Conservation (phyloP, 2,329 filamentous ascomycete genomes). For the Thielaviopsis ethacetica region DNA sequence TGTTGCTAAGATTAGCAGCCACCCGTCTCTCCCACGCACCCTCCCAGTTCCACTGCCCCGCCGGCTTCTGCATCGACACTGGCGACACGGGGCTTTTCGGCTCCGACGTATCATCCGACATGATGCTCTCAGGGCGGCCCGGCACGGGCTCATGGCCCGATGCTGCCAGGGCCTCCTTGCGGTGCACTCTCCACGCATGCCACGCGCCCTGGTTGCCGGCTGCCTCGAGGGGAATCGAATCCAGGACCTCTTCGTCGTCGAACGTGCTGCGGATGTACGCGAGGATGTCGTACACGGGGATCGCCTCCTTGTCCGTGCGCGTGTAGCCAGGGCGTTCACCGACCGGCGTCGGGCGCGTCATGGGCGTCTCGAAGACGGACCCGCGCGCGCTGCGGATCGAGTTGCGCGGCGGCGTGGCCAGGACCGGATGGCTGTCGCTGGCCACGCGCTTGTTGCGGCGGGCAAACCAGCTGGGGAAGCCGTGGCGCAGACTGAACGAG, state of each 20-base stretch:
- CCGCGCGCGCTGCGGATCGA: constrained; percentile 4
- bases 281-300: constrained; percentile 52
- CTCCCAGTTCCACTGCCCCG: constrained; percentile 93
- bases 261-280: constrained; percentile 73
- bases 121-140: constrained; percentile 2
- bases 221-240: constrained; percentile 62
- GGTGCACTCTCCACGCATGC: constrained; percentile 77
- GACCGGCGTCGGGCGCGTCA: constrained; percentile 5
- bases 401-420: constrained; percentile 11
- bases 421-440: constrained; percentile 15
- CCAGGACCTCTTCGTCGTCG: constrained; percentile 58
- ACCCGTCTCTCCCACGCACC: constrained; percentile 91
- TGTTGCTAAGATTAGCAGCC: constrained; percentile 58
- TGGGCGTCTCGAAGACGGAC: constrained; percentile 10
- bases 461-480: constrained; percentile 83
- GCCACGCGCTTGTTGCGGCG: constrained; percentile 29
- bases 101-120: constrained; percentile 7
- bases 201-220: constrained; percentile 84
- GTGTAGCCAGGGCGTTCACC: constrained; percentile 22
- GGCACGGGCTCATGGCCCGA: constrained; percentile 18
- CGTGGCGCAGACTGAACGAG: constrained; percentile 77
- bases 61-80: constrained; percentile 28
- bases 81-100: constrained; percentile 1
- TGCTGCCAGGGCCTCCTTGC: constrained; percentile 27
- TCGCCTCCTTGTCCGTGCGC: constrained; percentile 25